Base-by-base conservation (phyloP, 176 grass and related monocot species). In the Musa itinerans region DNA sequence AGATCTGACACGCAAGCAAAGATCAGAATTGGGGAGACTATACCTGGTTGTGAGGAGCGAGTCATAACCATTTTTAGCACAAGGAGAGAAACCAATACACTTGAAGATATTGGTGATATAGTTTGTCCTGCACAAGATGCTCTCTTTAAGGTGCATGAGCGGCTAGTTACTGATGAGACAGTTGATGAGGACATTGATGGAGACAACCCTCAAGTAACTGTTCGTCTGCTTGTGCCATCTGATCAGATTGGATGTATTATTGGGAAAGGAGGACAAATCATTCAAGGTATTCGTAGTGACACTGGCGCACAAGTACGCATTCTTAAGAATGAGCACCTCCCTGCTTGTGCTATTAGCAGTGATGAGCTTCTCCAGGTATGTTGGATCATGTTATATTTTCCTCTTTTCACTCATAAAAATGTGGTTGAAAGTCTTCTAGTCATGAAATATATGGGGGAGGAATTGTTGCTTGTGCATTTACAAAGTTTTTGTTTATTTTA, bases 191-290 rank as follows among this genome's bases (percentile, higher is more conserved):
- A 97, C n/a, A 74, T 75, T 49, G 94, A 93, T 79, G 88, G 78
- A 25, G 80, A 62, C 76, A 79, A 50, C 70, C 61, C 72, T 76
- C 88, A 97, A 79, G 80, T 83, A 74, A 91, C 88, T 9, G 78
- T 83, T 74, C 83, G 90, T 48, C 79, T 97, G 74, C 83, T 97
- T 82, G 94, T 97, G 57, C 94, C 94, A 49, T 93, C 94, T 71
- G 90, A 97, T 81, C 94, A 97, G 82, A 97, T 97, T 79, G 94
- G 94, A 63, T 93, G 94, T 74, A 92, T 97, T 76, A 89, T 97
- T 87, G 94, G 94, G 27, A 97, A 93, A 87, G 94, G 90, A 65
- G 94, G 94, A 20, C 88, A 84, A 9, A 97, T 97, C 67, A 92
- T 97, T 74, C 90, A 93, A 71, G 86, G 85, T 24, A 93, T 97